Conservation (phyloP, 2,329 filamentous ascomycete species). For the Ophiostoma ulmi region DNA sequence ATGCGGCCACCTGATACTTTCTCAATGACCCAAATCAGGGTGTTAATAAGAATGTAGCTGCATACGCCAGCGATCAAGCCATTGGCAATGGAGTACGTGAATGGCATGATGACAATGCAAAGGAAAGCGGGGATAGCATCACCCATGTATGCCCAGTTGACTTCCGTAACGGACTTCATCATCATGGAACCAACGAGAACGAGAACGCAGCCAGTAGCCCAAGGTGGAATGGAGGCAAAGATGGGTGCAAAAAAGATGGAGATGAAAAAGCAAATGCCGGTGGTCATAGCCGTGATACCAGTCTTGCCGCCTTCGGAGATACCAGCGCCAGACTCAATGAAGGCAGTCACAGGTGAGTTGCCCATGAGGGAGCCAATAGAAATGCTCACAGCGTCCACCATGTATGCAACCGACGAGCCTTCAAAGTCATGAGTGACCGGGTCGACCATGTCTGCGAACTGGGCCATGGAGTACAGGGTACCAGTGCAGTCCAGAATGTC, state of each 20-base stretch:
- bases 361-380: conserved; percentile 66
- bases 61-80: conserved; percentile 64
- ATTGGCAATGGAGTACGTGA: conserved; percentile 73
- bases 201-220: conserved; percentile 70
- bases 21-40: conserved; percentile 44
- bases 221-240: conserved; percentile 70
- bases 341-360: conserved; percentile 66
- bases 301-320: conserved; percentile 71
- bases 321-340: conserved; percentile 70
- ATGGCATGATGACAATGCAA: conserved; percentile 69
- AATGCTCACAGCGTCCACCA: conserved; percentile 64
- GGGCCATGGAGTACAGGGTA: conserved; percentile 74
- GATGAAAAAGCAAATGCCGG: conserved; percentile 65
- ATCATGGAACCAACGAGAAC: conserved; percentile 72
- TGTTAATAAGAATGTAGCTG: conserved; percentile 48
- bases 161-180: conserved; percentile 67
- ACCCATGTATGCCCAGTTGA: conserved; percentile 75
- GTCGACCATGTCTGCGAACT: conserved; percentile 57
- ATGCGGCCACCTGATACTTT: conserved; percentile 40
- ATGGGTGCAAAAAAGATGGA: conserved; percentile 72
- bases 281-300: conserved; percentile 64
- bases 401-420: conserved; percentile 74
- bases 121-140: conserved; percentile 72
- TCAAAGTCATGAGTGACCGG: conserved; percentile 67
- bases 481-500: conserved; percentile 75